phyloP scores from a whole-genome alignment of 2,329 filamentous ascomycete species.

The Trichoderma cornu-damae region DNA sequence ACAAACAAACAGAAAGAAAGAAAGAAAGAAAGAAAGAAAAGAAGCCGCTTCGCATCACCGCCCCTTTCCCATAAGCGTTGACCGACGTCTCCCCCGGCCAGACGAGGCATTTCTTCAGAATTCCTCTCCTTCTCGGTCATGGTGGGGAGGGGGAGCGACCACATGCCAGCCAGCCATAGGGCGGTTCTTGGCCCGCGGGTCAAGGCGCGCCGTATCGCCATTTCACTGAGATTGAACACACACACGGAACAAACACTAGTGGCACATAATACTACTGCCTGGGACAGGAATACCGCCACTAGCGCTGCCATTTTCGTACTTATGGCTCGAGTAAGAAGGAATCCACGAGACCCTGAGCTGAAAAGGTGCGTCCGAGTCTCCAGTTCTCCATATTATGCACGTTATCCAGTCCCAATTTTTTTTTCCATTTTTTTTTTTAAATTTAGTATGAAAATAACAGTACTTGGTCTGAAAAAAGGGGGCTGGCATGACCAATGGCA shows the following conservation, averaged over 20 bases:
- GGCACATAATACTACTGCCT: too few species aligned
- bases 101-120: not conserved
- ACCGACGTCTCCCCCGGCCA: constrained; percentile 3
- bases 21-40: not conserved
- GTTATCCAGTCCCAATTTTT: not conserved
- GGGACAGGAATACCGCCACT: not conserved
- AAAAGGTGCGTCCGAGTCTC: not conserved
- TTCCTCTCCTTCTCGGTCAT: not conserved
- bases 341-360: constrained; percentile 9
- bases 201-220: not conserved
- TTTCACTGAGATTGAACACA: not conserved
- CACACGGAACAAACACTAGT: too few species aligned
- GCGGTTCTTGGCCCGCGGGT: not conserved
- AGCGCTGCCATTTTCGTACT: not conserved
- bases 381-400: constrained; percentile 5
- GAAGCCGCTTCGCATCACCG: not conserved
- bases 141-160: not conserved
- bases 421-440: too few species aligned
- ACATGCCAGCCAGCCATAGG: not conserved
- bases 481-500: too few species aligned
- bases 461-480: too few species aligned
- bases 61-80: not conserved
- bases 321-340: constrained; percentile 2
- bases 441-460: too few species aligned
- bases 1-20: not conserved